Evolutionary conservation across 768 basidiomycete genomes (phyloP), one percentile per base, ranked within the genome.

Genomic region (Lactarius sanguifluus): DNA sequence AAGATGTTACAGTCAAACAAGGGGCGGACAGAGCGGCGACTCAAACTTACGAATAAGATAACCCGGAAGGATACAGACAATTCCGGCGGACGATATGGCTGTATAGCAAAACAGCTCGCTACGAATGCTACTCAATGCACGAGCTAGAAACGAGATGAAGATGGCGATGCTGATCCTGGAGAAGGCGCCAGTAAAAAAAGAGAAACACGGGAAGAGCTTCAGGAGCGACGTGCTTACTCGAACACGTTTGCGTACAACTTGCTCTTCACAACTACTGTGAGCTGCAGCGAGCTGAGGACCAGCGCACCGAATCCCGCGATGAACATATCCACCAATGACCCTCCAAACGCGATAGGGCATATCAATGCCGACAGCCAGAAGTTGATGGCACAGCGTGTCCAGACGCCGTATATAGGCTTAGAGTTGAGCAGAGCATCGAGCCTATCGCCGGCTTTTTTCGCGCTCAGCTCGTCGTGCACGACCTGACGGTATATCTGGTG

Each of bases 391-490:
- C 88, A 88, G 67, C 91, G 83, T 70, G 85, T 79, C 74, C 81
- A 78, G 32, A 82, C 76, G 9, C 85, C 78, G 77, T 92, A 94
- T 57, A 88, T 78, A 4, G 90, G 85, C 15, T 85, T 80, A 13
- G 85, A 81, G 20, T 81, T 78, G 61, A 95, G 76, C n/a, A 94
- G 77, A 1, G 77, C 77, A 23, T 87, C 83, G 34, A 95, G 80
- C 43, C 84, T 80, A 25, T 81, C 80, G 9, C 83, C 81, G 1
- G 90, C 95, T 61, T 84, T 81, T 66, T 86, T 87, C 13, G 92
- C 94, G 63, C 89, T 90, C 70, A 93, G 87, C 77, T 92, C 89
- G 74, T 96, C 94, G 74, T 96, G 94, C 6, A 96, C 85, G 64
- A 97, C 94, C 20, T 82, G 77, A 63, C 92, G 88, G 76, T 96